Base-by-base conservation (phyloP, 1,284 basidiomycete genomes). In the Cystobasidium pallidum region DNA sequence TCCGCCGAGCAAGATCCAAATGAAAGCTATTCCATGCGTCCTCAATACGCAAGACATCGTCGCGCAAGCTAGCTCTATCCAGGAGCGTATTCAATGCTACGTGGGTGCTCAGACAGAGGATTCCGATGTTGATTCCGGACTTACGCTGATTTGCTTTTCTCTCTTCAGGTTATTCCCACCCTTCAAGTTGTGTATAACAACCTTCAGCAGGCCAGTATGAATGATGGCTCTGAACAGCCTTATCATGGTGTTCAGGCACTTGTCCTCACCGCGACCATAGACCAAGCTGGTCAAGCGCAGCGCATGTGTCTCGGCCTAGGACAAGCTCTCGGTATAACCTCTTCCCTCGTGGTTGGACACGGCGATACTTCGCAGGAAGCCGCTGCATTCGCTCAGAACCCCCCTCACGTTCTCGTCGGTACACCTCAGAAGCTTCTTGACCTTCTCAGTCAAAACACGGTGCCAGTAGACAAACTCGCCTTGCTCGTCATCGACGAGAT, bases 1-100 rank as follows among this genome's bases (percentile, higher is more conserved):
- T 0, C 95, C 95, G 3, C 95, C 95, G 4, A 98, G 97, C 82
- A 99, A 98, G 84, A 96, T 98, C 75, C 95, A 99, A 82, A 93
- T 95, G 80, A 88, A 94, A 67, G 94, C 95, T 49, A 84, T 99
- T 68, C 95, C 95, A 0, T 97, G 96, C 82, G 88, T 99, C 74
- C 85, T 98, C 61, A 88, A 91, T 72, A 91, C 93, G 10, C 88
- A 91, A 52, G 96, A 99, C 78, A 95, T 98, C 78, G 97, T 99
- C 77, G 94, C 94, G 6, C 95, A 99, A 82, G 95, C 95, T 13
- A 95, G 95, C 52, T 94, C 95, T 0, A 98, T 95, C 0, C 95
- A 98, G 81, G 95, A 99, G 81, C 87, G 95, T 57, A 98, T 99
- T 78, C 94, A 95, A 36, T 92, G 93, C 68, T 99, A 99, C 79